Base-by-base conservation (phyloP, 2,329 filamentous ascomycete genomes). In the Pseudopithomyces chartarum region DNA sequence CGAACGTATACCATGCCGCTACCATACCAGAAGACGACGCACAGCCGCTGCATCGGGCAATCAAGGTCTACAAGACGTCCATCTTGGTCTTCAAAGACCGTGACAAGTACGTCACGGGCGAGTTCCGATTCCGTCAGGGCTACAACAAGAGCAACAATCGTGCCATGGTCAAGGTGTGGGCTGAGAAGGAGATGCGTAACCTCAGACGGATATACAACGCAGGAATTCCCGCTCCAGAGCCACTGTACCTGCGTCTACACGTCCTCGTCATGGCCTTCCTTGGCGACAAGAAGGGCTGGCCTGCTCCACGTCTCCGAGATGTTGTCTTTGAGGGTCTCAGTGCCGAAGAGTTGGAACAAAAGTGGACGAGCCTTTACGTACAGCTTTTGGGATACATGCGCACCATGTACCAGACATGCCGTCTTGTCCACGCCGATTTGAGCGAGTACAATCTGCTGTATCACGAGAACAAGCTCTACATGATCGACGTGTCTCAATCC, bases 61-160 rank as follows among this genome's bases (percentile, higher is more conserved):
- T 98, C 82, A 99, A 99, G 80, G 91, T 99, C 49, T 99, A 99
- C 86, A 99, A 99, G 84, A 99, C 95, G 7, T 90, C 91, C 53
- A 99, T 99, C 62, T 81, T 99, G 32, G 92, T 96, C 22, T 99
- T 99, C 86, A 98, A 98, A 80, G 95, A 99, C 78, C 86, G 95
- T 56, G 93, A 97, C 78, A 90, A 92, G 69, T 99, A 99, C 77
- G 95, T 99, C 60, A 90, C 90, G 0, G 95, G 95, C 63, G 95
- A 99, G 78, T 92, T 93, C 78, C 85, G 95, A 22, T 99, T 99
- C 82, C 87, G 91, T 65, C 84, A 87, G 59, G 94, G 94, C 48
- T 95, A 94, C 73, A 95, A 94, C 79, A 98, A 97, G 81, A 90
- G 90, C 64, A 96, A 92, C 78, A 97, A 92, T 79, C 87, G 93